Base-by-base conservation (phyloP, 2,329 filamentous ascomycete genomes). In the Cordyceps tenuipes region DNA sequence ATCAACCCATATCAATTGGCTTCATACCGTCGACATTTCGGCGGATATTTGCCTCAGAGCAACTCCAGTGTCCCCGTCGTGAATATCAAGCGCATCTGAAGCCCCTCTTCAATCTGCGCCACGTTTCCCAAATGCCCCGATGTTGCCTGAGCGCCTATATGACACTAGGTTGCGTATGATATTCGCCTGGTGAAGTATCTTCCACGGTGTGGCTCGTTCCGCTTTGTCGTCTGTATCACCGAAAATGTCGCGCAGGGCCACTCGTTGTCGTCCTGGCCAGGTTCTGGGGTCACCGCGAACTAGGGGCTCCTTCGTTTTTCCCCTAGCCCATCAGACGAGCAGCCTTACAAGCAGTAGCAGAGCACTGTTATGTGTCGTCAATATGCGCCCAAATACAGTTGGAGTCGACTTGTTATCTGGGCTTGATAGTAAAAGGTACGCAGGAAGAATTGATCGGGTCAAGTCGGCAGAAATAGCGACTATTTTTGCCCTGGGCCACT, bases 251-350 rank as follows among this genome's bases (percentile, higher is more conserved):
- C 41, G 56, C 56, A 59, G 56, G 36, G 56, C 39, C 56, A 19
- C 48, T 52, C 36, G 48, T 52, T 34, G 56, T 46, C 29, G 55
- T 50, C 29, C 23, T 46, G 47, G 56, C 56, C 56, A 59, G 56
- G 56, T 52, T 39, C 56, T 47, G 31, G 56, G 56, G 56, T 13
- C 46, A 52, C 36, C 39, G 23, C 54, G 31, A 29, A 57, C 9
- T 10, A 34, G 44, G 31, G 13, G 54, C 54, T 57, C 29, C 12
- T 36, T 59, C 47, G 46, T 19, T 34, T 58, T 12, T 58, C 47
- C 56, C 56, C 56, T 58, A 36, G 34, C 44, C 47, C 13, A 48
- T 51, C 48, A 59, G 36, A 46, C 56, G 29, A 59, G 36, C 26
- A 34, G 47, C 26, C 34, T 23, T 52, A 36, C 48, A 52, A 39